phyloP scores from a whole-genome alignment of 495 filamentous ascomycete genomes.

The Niebla homalea region DNA sequence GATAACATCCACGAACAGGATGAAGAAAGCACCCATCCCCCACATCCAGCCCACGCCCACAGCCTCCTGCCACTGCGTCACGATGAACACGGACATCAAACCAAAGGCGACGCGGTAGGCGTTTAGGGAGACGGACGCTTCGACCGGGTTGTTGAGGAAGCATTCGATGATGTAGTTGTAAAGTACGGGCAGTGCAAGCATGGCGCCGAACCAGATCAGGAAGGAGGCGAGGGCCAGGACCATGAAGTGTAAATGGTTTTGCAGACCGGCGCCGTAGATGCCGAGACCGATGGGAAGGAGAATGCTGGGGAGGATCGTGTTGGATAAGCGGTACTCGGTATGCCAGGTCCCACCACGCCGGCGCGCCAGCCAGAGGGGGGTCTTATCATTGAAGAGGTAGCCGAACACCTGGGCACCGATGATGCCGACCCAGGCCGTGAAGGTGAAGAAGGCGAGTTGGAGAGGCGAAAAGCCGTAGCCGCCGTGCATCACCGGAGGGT shows the following conservation, averaged over 20 bases:
- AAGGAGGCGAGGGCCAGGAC: conserved; percentile 28
- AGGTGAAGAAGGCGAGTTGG: conserved; percentile 29
- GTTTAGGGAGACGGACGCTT: conserved; percentile 23
- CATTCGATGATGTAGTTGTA: conserved; percentile 31
- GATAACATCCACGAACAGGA: conserved; percentile 27
- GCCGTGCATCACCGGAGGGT: conserved; percentile 28
- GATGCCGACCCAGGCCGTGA: conserved; percentile 25
- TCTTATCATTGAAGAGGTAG: conserved; percentile 27
- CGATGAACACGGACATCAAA: conserved; percentile 25
- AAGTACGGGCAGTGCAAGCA: conserved; percentile 23
- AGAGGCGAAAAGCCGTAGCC: conserved; percentile 37
- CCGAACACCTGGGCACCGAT: conserved; percentile 25
- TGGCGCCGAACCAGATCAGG: conserved; percentile 24
- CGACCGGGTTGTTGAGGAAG: conserved; percentile 21
- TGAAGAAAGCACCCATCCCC: conserved; percentile 39
- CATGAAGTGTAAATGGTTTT: conserved; percentile 29
- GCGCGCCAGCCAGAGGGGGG: conserved; percentile 24
- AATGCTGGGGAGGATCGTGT: conserved; percentile 20
- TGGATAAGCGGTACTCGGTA: conserved; percentile 32
- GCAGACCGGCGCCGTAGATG: conserved; percentile 28
- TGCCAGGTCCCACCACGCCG: conserved; percentile 28
- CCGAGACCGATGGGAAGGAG: conserved; percentile 30
- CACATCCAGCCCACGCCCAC: conserved; percentile 33
- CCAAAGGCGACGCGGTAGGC: conserved; percentile 24
- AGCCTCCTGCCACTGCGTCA: conserved; percentile 22